phyloP scores from a whole-genome alignment of 1,139 yeast species.

The Kodamaea plutei region DNA sequence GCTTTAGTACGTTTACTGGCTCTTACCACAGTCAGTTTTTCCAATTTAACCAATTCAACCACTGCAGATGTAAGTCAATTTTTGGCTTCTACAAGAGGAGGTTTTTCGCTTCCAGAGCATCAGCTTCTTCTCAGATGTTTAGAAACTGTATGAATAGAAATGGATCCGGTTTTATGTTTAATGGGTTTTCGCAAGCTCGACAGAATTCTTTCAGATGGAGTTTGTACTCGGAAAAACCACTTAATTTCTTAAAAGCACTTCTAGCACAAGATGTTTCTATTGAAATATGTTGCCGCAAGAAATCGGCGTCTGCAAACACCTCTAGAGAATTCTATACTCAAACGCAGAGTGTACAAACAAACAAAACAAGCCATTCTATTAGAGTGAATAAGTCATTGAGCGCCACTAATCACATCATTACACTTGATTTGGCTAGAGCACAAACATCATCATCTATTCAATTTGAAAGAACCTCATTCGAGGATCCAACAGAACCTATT shows the following conservation, averaged over 20 bases:
- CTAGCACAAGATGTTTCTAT: no score
- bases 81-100: slow-evolving; percentile 10
- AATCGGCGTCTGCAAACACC: no score
- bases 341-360: no score
- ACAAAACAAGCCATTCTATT: no score
- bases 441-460: no score
- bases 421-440: slow-evolving; percentile 33
- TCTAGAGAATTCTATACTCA: no score
- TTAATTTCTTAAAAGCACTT: no score
- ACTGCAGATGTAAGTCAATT: slow-evolving; percentile 7
- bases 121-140: slow-evolving; percentile 10
- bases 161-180: slow-evolving; percentile 18
- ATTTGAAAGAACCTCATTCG: no score
- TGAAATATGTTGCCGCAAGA: slow-evolving; percentile 16
- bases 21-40: slow-evolving; percentile 5
- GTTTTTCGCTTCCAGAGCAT: slow-evolving; percentile 11
- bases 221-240: slow-evolving; percentile 19
- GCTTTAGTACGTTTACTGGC: slow-evolving; percentile 9
- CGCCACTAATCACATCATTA: slow-evolving; percentile 37
- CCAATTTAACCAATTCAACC: slow-evolving; percentile 11
- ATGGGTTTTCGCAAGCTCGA: slow-evolving; percentile 23
- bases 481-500: no score
- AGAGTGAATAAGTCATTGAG: no score
- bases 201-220: slow-evolving; percentile 20
- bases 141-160: slow-evolving; percentile 9